phyloP scores from a whole-genome alignment of 2,329 filamentous ascomycete species.

The Colletotrichum orbiculare region DNA sequence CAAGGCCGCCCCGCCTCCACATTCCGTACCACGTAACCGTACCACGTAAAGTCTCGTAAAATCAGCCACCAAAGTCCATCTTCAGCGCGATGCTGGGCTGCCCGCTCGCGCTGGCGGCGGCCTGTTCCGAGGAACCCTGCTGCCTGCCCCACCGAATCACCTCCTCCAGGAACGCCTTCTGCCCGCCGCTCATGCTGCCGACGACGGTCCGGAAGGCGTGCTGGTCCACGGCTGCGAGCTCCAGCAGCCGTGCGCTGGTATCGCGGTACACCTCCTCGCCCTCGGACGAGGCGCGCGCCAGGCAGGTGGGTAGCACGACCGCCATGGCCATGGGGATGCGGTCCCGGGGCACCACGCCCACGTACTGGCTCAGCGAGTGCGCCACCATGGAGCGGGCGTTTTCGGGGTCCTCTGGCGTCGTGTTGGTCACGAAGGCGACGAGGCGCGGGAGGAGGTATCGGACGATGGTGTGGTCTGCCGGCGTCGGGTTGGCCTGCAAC shows the following conservation, averaged over 20 bases:
- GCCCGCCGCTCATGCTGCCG: conserved; percentile 73
- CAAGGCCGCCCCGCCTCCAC: not conserved
- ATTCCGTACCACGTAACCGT: not conserved
- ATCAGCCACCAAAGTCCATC: conserved; percentile 82
- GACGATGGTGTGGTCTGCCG: conserved; percentile 78
- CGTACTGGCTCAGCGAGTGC: conserved; percentile 81
- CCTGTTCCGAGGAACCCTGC: conserved; percentile 52
- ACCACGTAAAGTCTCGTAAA: not conserved
- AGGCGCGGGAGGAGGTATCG: conserved; percentile 80
- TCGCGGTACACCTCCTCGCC: conserved; percentile 72
- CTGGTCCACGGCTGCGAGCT: conserved; percentile 83
- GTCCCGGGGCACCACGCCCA: conserved; percentile 58
- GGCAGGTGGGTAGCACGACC: conserved; percentile 80
- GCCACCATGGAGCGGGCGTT: conserved; percentile 76
- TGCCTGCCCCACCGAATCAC: conserved; percentile 76
- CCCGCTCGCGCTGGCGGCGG: conserved; percentile 55
- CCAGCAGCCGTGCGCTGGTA: conserved; percentile 80
- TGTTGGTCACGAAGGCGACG: conserved; percentile 78
- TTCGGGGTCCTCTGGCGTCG: conserved; percentile 81
- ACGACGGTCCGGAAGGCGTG: conserved; percentile 80
- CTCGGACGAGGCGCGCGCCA: conserved; percentile 77
- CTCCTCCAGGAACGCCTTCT: conserved; percentile 83
- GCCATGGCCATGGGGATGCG: conserved; percentile 73
- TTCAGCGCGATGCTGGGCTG: conserved; percentile 91
- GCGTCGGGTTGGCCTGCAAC: conserved; percentile 69